Evolutionary conservation across 1,139 yeast genomes (phyloP), one percentile per base, ranked within the genome.

Genomic region (Saccharomyces hybrid): DNA sequence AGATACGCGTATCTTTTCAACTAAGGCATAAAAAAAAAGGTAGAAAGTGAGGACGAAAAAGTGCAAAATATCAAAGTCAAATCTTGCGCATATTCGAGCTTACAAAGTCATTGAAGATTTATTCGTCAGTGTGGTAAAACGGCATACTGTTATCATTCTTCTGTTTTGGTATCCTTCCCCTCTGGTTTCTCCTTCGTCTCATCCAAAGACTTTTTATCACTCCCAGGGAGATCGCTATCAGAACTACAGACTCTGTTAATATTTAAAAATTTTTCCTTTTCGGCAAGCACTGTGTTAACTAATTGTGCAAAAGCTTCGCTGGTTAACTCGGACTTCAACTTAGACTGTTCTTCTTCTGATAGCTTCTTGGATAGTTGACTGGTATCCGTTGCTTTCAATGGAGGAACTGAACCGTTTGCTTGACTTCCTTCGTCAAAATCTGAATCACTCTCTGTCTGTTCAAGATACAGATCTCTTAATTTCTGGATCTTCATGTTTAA

Each of bases 401-500:
- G 55, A 6, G 61, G 49, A 7, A 51, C 34, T 3, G 59, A 42
- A 23, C 47, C 44, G 53, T 56, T 38, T 5, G 56, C 46, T 23
- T 50, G 46, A 11, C 50, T 54, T 23, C 54, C 61, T 25, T 57
- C 59, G 49, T 62, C 64, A 7, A 63, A 50, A 55, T 59, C 63
- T 27, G 61, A 57, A 64, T 76, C 73, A 53, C 76, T 76, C 61
- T 79, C 85, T 59, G 79, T 85, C 65, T 61, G 71, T 56, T 71
- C 59, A 32, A 63, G 62, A 50, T 66, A 82, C 56, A 76, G 62
- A 53, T 70, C 73, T 69, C 84, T 83, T 67, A 89, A 78, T 56
- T 84, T 82, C 64, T 79, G 76, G 68, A 89, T 82, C 66, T 86
- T 78, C 70, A 88, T 88, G 64, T 84, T 81, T 69, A 89, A 78